Evolutionary conservation across 2,329 filamentous ascomycete genomes (phyloP).

Genomic region (Zopfia rhizophila): DNA sequence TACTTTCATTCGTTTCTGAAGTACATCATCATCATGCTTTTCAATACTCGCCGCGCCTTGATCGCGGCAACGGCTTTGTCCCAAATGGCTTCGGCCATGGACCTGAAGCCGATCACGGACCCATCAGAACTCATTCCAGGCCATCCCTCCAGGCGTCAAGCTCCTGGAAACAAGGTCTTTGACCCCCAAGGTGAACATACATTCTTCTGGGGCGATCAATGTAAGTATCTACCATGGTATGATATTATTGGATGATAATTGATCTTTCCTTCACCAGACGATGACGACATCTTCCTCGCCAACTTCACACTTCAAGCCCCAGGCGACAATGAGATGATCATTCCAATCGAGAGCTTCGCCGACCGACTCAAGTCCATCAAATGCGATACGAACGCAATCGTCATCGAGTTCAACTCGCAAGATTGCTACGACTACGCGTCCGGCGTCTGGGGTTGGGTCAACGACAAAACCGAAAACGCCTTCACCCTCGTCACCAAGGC

Average conservation of each 20-base stretch:
- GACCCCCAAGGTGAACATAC: constrained; percentile 26
- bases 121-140: too few species aligned
- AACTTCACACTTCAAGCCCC: constrained; percentile 33
- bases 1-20: too few species aligned
- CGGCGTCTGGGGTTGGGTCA: constrained; percentile 35
- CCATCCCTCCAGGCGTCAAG: too few species aligned
- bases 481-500: constrained; percentile 35
- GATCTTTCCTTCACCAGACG: constrained; percentile 24
- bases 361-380: constrained; percentile 33
- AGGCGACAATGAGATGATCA: constrained; percentile 33
- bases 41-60: constrained; percentile 22
- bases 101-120: constrained; percentile 29
- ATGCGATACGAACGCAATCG: constrained; percentile 28
- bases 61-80: constrained; percentile 19
- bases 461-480: constrained; percentile 33
- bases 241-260: too few species aligned
- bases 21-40: constrained; percentile 22
- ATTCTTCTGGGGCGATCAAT: constrained; percentile 35
- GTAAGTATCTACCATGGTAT: too few species aligned
- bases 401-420: constrained; percentile 27
- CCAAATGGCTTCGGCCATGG: constrained; percentile 23
- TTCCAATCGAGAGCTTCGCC: constrained; percentile 35
- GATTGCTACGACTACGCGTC: constrained; percentile 25
- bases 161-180: constrained; percentile 25
- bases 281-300: constrained; percentile 32